These are phyloP conservation scores for Penicillium sp. DNA, from an alignment of 2,329 filamentous ascomycete genomes.

Conservation along the genomic window DNA sequence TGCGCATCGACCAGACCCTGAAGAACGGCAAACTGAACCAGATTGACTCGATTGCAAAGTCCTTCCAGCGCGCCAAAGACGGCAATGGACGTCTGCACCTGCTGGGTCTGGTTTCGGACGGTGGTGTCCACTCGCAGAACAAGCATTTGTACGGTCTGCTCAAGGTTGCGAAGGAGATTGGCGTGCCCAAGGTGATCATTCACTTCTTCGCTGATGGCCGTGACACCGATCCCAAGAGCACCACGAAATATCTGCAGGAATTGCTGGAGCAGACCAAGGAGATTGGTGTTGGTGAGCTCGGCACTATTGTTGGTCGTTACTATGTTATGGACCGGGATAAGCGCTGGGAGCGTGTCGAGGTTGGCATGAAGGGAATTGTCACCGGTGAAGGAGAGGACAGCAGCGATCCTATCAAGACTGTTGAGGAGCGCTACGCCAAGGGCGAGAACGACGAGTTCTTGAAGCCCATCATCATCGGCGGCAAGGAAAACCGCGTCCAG, in stretches of 20 bases:
- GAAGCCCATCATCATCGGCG: slow-evolving; percentile 93
- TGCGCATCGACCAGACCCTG: slow-evolving; percentile 90
- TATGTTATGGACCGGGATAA: slow-evolving; percentile 99
- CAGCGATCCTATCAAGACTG: slow-evolving; percentile 77
- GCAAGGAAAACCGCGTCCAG: slow-evolving; percentile 79
- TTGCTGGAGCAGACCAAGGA: slow-evolving; percentile 77
- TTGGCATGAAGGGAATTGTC: slow-evolving; percentile 82
- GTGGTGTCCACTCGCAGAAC: slow-evolving; percentile 96
- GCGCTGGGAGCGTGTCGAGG: slow-evolving; percentile 92
- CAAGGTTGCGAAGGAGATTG: slow-evolving; percentile 81
- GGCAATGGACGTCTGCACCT: slow-evolving; percentile 91
- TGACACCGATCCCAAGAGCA: slow-evolving; percentile 96
- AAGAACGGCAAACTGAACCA: slow-evolving; percentile 77
- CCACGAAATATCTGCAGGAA: slow-evolving; percentile 80
- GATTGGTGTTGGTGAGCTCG: slow-evolving; percentile 79
- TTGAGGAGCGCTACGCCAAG: slow-evolving; percentile 82
- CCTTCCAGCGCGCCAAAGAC: slow-evolving; percentile 74
- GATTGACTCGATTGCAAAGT: slow-evolving; percentile 71
- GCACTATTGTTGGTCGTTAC: slow-evolving; percentile 92
- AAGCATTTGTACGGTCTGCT: slow-evolving; percentile 85
- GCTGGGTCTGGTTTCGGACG: slow-evolving; percentile 87
- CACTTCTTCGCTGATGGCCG: slow-evolving; percentile 99
- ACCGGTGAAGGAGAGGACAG: slow-evolving; percentile 82
- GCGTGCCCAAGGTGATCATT: slow-evolving; percentile 87
- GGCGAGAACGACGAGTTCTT: slow-evolving; percentile 96